These are phyloP conservation scores for Termitomyces sp. DNA, from an alignment of 768 basidiomycete species.

Conservation along the genomic window DNA sequence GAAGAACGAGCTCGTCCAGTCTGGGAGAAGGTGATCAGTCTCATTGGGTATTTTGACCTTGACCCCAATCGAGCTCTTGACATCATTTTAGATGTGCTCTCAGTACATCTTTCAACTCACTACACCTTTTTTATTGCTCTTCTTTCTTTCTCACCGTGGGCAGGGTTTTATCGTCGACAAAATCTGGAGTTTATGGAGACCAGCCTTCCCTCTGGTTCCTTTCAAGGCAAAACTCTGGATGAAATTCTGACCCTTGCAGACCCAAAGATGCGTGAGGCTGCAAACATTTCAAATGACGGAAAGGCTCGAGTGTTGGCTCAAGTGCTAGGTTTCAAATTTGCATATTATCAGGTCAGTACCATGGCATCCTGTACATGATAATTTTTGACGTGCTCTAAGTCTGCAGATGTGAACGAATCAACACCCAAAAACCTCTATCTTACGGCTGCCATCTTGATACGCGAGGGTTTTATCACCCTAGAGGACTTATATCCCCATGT, in stretches of 20 bases:
- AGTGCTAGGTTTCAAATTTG: slow-evolving; percentile 97
- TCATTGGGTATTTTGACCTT: slow-evolving; percentile 94
- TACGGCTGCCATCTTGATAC: slow-evolving; percentile 81
- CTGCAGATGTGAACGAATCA: slow-evolving; percentile 50
- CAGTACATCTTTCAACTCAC: slow-evolving; percentile 74
- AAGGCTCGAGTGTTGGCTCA: slow-evolving; percentile 73
- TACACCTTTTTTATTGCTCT: slow-evolving; percentile 87
- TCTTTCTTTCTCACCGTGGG: slow-evolving; percentile 86
- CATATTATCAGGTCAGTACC: slow-evolving; percentile 72
- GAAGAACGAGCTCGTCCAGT: slow-evolving; percentile 61
- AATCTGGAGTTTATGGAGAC: slow-evolving; percentile 28
- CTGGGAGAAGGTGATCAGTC: slow-evolving; percentile 82
- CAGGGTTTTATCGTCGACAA: slow-evolving; percentile 38
- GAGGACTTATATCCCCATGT: slow-evolving; percentile 95
- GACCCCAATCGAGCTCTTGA: slow-evolving; percentile 94
- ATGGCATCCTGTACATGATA: slow-evolving; percentile 15
- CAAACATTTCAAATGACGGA: slow-evolving; percentile 16
- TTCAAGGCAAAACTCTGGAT: slow-evolving; percentile 57
- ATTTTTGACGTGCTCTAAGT: slow-evolving; percentile 24
- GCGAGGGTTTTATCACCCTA: slow-evolving; percentile 81
- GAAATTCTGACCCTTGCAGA: slow-evolving; percentile 60
- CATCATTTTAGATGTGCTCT: slow-evolving; percentile 87
- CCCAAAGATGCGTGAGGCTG: slow-evolving; percentile 15
- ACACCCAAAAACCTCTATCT: slow-evolving; percentile 73
- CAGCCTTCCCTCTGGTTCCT: slow-evolving; percentile 33